Evolutionary conservation across 495 filamentous ascomycete species (phyloP).

Genomic region (Daldinia bambusicola): DNA sequence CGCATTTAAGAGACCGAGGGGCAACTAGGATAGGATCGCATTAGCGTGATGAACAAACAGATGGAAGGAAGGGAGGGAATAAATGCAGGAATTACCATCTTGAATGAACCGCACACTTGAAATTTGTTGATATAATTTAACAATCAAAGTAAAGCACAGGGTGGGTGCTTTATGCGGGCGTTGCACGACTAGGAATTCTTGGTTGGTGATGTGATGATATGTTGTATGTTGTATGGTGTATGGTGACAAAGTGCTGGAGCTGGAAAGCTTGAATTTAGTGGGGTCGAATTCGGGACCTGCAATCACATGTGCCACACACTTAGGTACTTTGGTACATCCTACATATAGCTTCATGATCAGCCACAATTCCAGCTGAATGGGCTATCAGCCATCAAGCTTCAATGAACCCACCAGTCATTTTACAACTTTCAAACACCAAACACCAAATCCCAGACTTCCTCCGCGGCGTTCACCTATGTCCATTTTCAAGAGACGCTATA

Average conservation of each 20-base stretch:
- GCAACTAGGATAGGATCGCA: constrained; percentile 67
- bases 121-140: background rate
- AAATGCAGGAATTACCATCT: constrained; percentile 35
- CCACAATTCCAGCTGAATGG: background rate
- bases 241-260: constrained; percentile 20
- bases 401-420: no score
- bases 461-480: no score
- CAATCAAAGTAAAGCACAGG: background rate
- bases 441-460: no score
- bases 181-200: constrained; percentile 2
- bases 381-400: background rate
- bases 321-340: background rate
- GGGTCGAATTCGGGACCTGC: background rate
- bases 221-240: background rate
- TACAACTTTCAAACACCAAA: no score
- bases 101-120: constrained; percentile 7
- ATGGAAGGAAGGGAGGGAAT: background rate
- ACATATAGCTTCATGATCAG: background rate
- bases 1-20: constrained; percentile 90
- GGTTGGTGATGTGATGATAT: constrained; percentile 3
- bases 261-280: constrained; percentile 34
- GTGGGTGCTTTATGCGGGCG: background rate
- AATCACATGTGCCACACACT: constrained; percentile 13
- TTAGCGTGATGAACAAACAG: constrained; percentile 26
- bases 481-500: no score